Evolutionary conservation across 805 yeast species (phyloP).

Genomic region (Jamesozyma piceae): DNA sequence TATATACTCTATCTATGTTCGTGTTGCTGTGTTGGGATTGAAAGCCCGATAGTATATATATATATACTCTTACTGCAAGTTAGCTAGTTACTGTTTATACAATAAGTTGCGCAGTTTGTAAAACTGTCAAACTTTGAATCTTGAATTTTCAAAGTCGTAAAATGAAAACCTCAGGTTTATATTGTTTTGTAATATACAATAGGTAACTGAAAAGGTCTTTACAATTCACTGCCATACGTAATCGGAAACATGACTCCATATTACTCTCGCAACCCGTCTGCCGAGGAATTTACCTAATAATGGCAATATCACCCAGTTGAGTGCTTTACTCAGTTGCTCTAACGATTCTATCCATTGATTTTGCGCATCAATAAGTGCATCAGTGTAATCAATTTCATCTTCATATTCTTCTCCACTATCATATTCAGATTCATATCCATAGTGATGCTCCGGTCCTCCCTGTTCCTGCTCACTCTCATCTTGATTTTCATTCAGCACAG

Average conservation of each 20-base stretch:
- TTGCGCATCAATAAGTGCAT: constrained; percentile 40
- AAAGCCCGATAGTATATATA: too few species aligned
- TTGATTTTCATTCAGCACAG: neutral
- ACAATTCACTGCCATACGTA: constrained; percentile 14
- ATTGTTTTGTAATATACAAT: too few species aligned
- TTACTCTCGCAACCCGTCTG: constrained; percentile 41
- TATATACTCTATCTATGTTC: too few species aligned
- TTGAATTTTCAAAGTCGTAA: too few species aligned
- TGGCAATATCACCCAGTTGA: constrained; percentile 55
- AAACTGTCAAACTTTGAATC: too few species aligned
- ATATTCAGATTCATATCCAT: neutral
- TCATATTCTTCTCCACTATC: constrained; percentile 1
- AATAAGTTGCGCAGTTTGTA: too few species aligned
- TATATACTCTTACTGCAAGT: too few species aligned
- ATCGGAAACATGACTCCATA: constrained; percentile 24
- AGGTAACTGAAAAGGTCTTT: too few species aligned
- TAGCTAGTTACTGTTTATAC: too few species aligned
- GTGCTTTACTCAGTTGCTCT: constrained; percentile 46
- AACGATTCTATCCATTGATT: constrained; percentile 68
- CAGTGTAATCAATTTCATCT: constrained; percentile 11
- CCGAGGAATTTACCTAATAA: constrained; percentile 60
- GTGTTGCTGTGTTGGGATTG: too few species aligned
- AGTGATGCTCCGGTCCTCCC: too few species aligned
- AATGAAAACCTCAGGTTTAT: too few species aligned
- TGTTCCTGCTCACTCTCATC: neutral